Conservation (phyloP, 1,284 basidiomycete species). For the Vanrija sp. region DNA sequence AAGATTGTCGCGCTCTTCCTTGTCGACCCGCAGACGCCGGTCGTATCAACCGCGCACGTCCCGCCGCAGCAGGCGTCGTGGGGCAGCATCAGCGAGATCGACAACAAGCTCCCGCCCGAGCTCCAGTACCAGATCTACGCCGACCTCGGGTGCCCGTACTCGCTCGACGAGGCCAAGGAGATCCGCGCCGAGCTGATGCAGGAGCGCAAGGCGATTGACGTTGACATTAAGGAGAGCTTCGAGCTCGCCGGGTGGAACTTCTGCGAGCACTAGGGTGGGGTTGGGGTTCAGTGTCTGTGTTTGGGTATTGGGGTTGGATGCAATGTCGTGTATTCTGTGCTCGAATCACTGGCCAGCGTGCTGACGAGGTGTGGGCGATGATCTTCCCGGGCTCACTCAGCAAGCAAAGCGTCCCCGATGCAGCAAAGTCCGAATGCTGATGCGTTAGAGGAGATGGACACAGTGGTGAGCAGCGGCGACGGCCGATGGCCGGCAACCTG, state of each 20-base stretch:
- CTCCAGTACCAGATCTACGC: constrained; percentile 7
- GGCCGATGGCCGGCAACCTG: too few species aligned
- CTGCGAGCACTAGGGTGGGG: constrained; percentile 13
- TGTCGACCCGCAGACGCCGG: constrained; percentile 11
- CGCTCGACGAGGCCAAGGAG: constrained; percentile 12
- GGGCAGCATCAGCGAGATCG: neutral
- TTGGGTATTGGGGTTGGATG: too few species aligned
- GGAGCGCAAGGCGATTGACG: constrained; percentile 9
- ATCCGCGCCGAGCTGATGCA: constrained; percentile 16
- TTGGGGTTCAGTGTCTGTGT: too few species aligned
- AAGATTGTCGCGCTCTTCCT: constrained; percentile 22
- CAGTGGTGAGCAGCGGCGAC: too few species aligned
- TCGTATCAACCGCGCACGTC: constrained; percentile 9
- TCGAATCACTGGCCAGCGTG: too few species aligned
- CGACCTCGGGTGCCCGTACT: constrained; percentile 10
- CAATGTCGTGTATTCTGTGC: too few species aligned
- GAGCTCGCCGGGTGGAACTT: constrained; percentile 1
- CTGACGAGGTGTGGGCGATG: too few species aligned
- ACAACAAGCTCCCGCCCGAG: constrained; percentile 8
- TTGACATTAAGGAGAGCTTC: neutral
- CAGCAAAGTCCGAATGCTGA: too few species aligned
- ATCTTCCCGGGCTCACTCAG: too few species aligned
- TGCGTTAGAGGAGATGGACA: too few species aligned
- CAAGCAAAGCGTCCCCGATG: too few species aligned
- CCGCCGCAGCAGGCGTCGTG: constrained; percentile 18